Evolutionary conservation across 257 asterid species (phyloP), one percentile per base, ranked within the genome.

Genomic region (Coffea canephora): DNA sequence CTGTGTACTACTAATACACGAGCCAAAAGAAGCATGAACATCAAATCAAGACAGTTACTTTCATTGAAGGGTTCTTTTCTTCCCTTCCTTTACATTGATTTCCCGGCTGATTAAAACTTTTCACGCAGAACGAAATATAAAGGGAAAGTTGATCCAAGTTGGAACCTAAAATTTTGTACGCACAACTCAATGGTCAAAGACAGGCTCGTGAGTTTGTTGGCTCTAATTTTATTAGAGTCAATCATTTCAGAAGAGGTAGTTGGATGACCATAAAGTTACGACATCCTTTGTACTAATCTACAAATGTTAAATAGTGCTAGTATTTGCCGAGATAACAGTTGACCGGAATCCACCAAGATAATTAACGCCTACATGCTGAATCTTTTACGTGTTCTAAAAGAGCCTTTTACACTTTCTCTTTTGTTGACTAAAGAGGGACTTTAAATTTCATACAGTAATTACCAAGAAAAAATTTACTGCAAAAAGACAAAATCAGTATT

Each of bases 211-310:
- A 75, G 78, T 36, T 49, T 27, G 27, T 46, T 66, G 46, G 64
- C 14, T 73, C 27, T 49, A 6, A 46, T 46, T 25, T 46, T 23
- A 16, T 21, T 19, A 36, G n/a, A 43, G 13, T 21, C 16, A 19
- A 27, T 27, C 70, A 65, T 73, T 77, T 54, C 5, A 31, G 46
- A 19, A 1, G 55, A 18, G 78, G 76, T 65, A 23, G 85, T 25
- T 57, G 43, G 21, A n/a, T 14, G 54, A 6, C 39, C 59, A 3
- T 80, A 52, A 65, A 71, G 65, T 14, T 34, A 52, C 0, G 80
- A 54, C 72, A 45, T 55, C 76, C 50, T 54, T 54, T 9, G 31
- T 41, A 57, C 13, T 69, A 39, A 31, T 8, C 27, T 2, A 14
- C 21, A 27, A 16, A 65, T 31, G 52, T 1, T 34, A 8, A 19